Evolutionary conservation across 306 rosid genomes (phyloP), one percentile per base, ranked within the genome.

Genomic region (Parietaria judaica): DNA sequence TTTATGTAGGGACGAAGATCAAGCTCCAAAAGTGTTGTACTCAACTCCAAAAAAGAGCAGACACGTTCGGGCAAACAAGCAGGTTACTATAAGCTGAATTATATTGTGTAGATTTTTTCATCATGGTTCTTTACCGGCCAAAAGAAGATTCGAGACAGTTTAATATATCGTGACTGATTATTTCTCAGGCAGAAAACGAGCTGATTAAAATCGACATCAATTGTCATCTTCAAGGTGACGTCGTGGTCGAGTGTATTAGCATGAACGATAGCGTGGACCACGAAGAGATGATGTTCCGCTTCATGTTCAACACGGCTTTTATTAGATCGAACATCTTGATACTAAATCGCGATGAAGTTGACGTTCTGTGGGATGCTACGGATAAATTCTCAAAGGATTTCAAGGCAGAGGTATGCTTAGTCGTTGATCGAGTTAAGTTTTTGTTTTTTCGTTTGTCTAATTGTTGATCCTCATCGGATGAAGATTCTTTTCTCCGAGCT

Each of bases 221-320:
- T 75, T 82, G 95, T 71, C 90, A 77, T 70, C 82, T 88, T 75
- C 96, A 86, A 85, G 98, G 96, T 56, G 98, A 92, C 69, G 87
- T 92, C 36, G 90, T 92, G 74, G 70, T 92, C 35, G 98, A 92
- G 83, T 70, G 92, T 72, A 65, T 87, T 74, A 70, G 75, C 79
- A 73, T 83, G 82, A 74, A 71, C 69, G 74, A 72, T 56, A 88
- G 85, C 74, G 66, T 77, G 84, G 84, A 86, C 58, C 65, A 37
- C 48, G 94, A 92, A 69, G 73, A 66, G 73, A 84, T 86, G 95
- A 86, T 92, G 85, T 92, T 92, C 72, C 82, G 92, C 37, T 78
- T 82, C 60, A 80, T 84, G 92, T 85, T 91, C 74, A 88, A 92
- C 76, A 92, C 98, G 8, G 90, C 95, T 74, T 92, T 92, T 72